Conservation (phyloP, 768 basidiomycete genomes). For the Tubosaeta brunneosetosa region DNA sequence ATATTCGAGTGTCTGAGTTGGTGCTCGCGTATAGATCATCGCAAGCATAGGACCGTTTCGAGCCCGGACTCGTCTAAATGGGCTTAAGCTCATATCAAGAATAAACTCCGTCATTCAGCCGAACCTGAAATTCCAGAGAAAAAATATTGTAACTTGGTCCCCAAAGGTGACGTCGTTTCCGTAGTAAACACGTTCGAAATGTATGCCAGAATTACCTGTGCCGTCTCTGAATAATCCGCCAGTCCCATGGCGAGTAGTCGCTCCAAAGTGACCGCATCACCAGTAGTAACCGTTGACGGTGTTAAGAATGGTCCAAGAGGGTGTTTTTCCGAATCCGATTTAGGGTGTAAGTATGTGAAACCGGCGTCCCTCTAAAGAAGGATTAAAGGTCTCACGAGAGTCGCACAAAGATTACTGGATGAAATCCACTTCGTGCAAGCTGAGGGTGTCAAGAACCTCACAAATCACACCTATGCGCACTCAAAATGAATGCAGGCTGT, state of each 20-base stretch:
- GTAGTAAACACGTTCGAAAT: constrained; percentile 88
- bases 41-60: constrained; percentile 54
- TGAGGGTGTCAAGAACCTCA: too few species aligned
- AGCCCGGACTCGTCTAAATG: constrained; percentile 42
- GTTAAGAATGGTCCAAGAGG: too few species aligned
- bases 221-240: constrained; percentile 48
- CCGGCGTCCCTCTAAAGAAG: too few species aligned
- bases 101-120: constrained; percentile 66
- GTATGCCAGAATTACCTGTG: constrained; percentile 72
- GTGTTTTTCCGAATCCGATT: too few species aligned
- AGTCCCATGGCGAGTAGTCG: constrained; percentile 72
- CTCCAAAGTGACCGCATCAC: constrained; percentile 51
- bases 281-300: too few species aligned
- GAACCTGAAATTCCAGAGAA: neutral
- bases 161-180: constrained; percentile 47
- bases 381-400: too few species aligned
- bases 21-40: constrained; percentile 61
- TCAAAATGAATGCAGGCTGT: too few species aligned
- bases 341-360: too few species aligned
- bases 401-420: too few species aligned
- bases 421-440: too few species aligned
- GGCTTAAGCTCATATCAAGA: constrained; percentile 66
- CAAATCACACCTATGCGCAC: too few species aligned
- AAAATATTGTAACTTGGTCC: constrained; percentile 52
- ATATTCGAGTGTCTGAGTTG: constrained; percentile 66